Evolutionary conservation across 1,139 yeast genomes (phyloP).

Genomic region (Yamadazyma trypodendri): DNA sequence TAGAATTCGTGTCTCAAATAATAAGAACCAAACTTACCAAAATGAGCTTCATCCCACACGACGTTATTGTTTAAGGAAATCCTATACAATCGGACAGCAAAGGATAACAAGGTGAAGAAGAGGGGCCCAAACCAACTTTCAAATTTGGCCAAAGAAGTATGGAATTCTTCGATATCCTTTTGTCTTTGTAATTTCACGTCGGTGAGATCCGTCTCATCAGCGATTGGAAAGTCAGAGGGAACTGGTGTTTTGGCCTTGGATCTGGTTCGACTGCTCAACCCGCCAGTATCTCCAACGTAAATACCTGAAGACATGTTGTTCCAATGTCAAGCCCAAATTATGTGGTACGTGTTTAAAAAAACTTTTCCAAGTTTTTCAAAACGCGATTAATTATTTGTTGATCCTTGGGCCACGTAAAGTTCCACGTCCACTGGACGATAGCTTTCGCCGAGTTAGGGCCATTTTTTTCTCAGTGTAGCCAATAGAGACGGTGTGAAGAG

Average conservation of each 20-base stretch:
- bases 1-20: slow-evolving; percentile 90
- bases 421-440: neutral
- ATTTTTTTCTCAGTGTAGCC: too few species aligned
- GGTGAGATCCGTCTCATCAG: slow-evolving; percentile 16
- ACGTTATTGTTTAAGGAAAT: slow-evolving; percentile 51
- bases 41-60: slow-evolving; percentile 75
- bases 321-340: slow-evolving; percentile 3
- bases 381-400: slow-evolving; percentile 7
- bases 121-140: slow-evolving; percentile 46
- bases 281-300: slow-evolving; percentile 11
- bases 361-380: slow-evolving; percentile 9
- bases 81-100: slow-evolving; percentile 52
- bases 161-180: slow-evolving; percentile 32
- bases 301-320: slow-evolving; percentile 16
- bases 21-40: slow-evolving; percentile 93
- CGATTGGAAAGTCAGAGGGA: slow-evolving; percentile 3
- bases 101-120: slow-evolving; percentile 47
- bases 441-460: neutral
- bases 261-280: slow-evolving; percentile 16
- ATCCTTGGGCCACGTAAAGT: neutral
- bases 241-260: slow-evolving; percentile 12
- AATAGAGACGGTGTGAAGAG: too few species aligned
- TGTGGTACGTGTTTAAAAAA: slow-evolving; percentile 21
- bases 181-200: slow-evolving; percentile 28
- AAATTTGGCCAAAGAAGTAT: slow-evolving; percentile 28